Evolutionary conservation across 2,329 filamentous ascomycete genomes (phyloP), one percentile per base, ranked within the genome.

Genomic region (Nemania diffusa): DNA sequence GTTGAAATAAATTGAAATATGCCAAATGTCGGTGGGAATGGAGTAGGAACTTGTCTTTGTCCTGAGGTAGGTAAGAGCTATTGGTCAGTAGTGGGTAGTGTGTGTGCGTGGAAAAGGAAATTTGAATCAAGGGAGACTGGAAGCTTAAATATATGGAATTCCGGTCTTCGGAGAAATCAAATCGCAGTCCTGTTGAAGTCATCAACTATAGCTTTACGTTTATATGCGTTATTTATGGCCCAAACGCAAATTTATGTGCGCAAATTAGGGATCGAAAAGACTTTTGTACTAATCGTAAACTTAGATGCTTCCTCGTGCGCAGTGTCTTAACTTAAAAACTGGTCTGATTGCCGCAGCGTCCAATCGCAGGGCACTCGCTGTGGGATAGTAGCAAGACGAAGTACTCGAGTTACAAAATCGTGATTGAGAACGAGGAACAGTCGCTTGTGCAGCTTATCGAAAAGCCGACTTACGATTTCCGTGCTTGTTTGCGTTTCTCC

Each of bases 111-210:
- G 57, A 61, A 65, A 57, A 65, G 7, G 4, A 61, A 34, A 61
- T 22, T 60, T 55, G 42, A 61, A 24, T 62, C 46, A 24, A 65
- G 17, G 57, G 51, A 65, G 63, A 51, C 63, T 56, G 3, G 34
- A 65, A 62, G 57, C 51, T 65, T 65, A 65, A 56, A 65, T 62
- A 65, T 61, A 62, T 61, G 13, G 51, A 51, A 65, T 61, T 57
- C 51, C 51, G 24, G 63, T 61, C 51, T 61, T 52, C n/a, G 58
- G 51, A 24, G 55, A n/a, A n/a, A n/a, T n/a, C n/a, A n/a, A n/a
- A n/a, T n/a, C n/a, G n/a, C n/a, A n/a, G n/a, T n/a, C n/a, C n/a
- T n/a, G n/a, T n/a, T n/a, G n/a, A n/a, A n/a, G n/a, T n/a, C n/a
- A n/a, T n/a, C n/a, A n/a, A 65, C 44, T 65, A 22, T 57, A 13